Conservation (phyloP, 306 rosid genomes). For the Alnus glutinosa region DNA sequence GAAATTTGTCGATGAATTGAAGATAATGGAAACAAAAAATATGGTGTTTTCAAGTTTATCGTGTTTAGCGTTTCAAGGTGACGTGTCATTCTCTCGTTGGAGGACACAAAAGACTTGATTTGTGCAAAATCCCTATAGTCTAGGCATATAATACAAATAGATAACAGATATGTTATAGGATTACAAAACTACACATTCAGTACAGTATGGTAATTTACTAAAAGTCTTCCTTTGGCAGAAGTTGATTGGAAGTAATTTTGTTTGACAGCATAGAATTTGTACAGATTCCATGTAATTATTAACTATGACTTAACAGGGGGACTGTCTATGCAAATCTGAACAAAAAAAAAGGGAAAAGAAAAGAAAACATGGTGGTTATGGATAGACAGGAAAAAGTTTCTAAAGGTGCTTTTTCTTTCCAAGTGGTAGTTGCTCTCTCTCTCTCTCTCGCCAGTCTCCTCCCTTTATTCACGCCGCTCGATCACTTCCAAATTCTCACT, state of each 20-base stretch:
- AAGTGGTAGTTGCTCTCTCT: constrained; percentile 26
- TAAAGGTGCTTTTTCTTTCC: constrained; percentile 43
- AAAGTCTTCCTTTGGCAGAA: neutral
- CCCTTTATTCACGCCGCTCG: constrained; percentile 92
- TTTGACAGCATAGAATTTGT: constrained; percentile 6
- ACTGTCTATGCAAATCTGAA: constrained; percentile 20
- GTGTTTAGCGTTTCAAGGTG: too few relatives aligned
- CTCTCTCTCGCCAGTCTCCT: constrained; percentile 41
- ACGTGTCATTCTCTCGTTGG: too few relatives aligned
- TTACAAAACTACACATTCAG: too few relatives aligned
- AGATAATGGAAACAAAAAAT: too few relatives aligned
- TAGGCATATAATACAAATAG: too few relatives aligned
- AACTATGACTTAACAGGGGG: neutral
- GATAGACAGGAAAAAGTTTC: constrained; percentile 47
- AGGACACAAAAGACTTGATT: too few relatives aligned
- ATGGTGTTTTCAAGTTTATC: too few relatives aligned
- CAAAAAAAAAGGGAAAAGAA: constrained; percentile 8
- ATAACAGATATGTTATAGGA: too few relatives aligned
- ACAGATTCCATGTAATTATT: constrained; percentile 9
- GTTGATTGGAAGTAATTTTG: neutral
- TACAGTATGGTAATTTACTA: too few relatives aligned
- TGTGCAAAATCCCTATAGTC: too few relatives aligned
- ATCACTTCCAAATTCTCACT: constrained; percentile 35
- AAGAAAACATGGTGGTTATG: constrained; percentile 41
- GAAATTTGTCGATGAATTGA: too few relatives aligned